Evolutionary conservation across 225 moss, liverwort and hornwort genomes (phyloP).

Genomic region (Takakia lepidozioides): DNA sequence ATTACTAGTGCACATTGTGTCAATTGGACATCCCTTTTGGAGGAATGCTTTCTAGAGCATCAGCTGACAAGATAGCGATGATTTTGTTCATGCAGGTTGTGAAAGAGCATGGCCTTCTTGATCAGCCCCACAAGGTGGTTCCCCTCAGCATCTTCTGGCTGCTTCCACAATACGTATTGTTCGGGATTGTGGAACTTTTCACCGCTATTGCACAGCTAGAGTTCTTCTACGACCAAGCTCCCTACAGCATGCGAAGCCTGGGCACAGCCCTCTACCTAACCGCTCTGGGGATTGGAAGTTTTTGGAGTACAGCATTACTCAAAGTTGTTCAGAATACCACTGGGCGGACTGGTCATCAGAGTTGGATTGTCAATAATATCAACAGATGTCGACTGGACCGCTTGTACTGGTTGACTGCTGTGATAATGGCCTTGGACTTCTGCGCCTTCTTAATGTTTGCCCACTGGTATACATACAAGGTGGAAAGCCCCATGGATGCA

Average conservation of each 20-base stretch:
- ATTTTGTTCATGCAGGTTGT: no score
- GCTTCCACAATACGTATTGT: constrained; percentile 18
- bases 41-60: no score
- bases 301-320: constrained; percentile 16
- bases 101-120: neutral
- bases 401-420: constrained; percentile 21
- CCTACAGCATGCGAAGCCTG: constrained; percentile 22
- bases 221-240: constrained; percentile 27
- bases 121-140: neutral
- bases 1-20: no score
- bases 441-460: constrained; percentile 13
- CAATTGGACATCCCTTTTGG: no score
- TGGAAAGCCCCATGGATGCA: no score
- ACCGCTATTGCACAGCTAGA: constrained; percentile 9
- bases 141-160: constrained; percentile 21
- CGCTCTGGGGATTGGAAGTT: constrained; percentile 10
- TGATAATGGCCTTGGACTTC: constrained; percentile 12
- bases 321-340: constrained; percentile 12
- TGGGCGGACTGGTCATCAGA: constrained; percentile 1
- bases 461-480: constrained; percentile 18
- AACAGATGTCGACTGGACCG: constrained; percentile 18
- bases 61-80: no score
- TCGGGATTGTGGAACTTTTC: constrained; percentile 11
- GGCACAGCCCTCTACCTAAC: constrained; percentile 6
- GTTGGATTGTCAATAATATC: constrained; percentile 18